These are phyloP conservation scores for Corymbia maculata DNA, from an alignment of 345 rosid genomes.

Conservation along the genomic window DNA sequence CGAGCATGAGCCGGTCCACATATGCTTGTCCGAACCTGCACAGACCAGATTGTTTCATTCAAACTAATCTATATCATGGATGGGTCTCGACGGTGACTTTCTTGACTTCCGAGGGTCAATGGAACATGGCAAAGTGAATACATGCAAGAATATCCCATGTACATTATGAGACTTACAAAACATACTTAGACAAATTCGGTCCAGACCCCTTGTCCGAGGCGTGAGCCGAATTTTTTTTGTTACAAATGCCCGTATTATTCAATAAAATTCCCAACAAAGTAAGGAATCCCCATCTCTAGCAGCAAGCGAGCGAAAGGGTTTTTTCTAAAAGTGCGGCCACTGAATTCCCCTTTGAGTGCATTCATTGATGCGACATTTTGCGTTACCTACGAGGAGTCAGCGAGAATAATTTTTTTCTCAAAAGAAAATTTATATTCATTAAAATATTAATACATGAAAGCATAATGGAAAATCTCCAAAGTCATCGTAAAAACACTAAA, in stretches of 20 bases:
- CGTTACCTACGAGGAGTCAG: background rate
- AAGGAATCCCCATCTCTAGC: background rate
- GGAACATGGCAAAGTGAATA: background rate
- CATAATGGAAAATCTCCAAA: no score
- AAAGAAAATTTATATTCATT: background rate
- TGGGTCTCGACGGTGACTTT: background rate
- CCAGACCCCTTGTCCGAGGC: background rate
- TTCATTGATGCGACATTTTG: background rate
- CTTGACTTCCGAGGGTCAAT: background rate
- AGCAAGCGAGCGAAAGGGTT: background rate
- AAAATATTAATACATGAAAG: no score
- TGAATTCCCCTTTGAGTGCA: background rate
- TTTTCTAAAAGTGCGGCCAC: background rate
- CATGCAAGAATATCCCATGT: background rate
- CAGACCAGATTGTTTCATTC: background rate
- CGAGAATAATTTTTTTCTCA: background rate
- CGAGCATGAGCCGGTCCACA: background rate
- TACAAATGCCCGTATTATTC: background rate
- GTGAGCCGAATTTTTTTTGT: background rate
- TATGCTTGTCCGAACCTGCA: background rate
- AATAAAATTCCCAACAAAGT: background rate
- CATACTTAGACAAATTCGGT: background rate
- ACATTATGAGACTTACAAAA: background rate
- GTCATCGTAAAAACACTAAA: no score
- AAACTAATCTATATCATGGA: background rate